Evolutionary conservation across 495 filamentous ascomycete species (phyloP), one percentile per base, ranked within the genome.

Genomic region (Diplogelasinospora grovesii): DNA sequence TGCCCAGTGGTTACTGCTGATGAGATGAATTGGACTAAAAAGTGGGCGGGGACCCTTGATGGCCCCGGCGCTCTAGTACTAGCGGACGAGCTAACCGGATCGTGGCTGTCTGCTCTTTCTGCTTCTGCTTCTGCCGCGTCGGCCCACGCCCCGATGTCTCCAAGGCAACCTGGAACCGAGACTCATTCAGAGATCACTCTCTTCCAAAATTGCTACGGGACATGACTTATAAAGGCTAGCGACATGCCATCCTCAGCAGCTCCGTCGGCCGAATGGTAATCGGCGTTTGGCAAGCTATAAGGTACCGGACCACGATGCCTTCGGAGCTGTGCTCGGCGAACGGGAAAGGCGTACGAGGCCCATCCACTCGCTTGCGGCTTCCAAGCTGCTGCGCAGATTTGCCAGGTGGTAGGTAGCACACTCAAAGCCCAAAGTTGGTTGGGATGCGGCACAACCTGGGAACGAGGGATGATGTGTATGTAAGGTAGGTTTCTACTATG

Each of bases 121-220:
- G 25, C 37, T 29, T 23, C 37, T 14, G 25, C 26, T 19, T 4
- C 22, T 18, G 21, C 34, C 8, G 11, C 8, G 14, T 9, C n/a
- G 11, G 15, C 15, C 8, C 8, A 14, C 29, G 29, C 16, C 6
- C 6, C 9, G 16, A 7, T 27, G 36, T 39, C 37, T 39, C 37
- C 37, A 39, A 30, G 37, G 37, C 37, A 39, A 39, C 37, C 14
- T 27, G 15, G 22, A 39, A 15, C 11, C 3, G 8, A 15, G 28
- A 13, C 22, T 27, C n/a, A 15, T 33, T 16, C 6, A 14, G 14
- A 9, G 14, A 18, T 18, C 8, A 18, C 5, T 33, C 14, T 33
- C 30, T 33, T 33, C n/a, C n/a, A n/a, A n/a, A n/a, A 18, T 14
- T 18, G 30, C 30, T n/a, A 33, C 4, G 28, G 11, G n/a, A 3